Evolutionary conservation across 2,329 filamentous ascomycete genomes (phyloP).

Genomic region (Sporothrix globosa): DNA sequence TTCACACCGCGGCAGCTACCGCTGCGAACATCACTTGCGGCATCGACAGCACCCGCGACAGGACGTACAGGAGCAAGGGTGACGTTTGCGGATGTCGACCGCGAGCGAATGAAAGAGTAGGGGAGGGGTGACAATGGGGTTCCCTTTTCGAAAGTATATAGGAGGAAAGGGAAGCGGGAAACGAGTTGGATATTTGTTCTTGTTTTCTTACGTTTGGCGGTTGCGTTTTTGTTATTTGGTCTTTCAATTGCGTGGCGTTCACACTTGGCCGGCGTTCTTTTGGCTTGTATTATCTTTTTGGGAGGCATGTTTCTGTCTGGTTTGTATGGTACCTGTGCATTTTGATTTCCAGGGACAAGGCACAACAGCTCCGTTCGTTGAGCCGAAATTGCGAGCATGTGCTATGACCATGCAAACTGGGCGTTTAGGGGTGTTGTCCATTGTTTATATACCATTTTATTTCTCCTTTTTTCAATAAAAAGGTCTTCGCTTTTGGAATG

Average conservation of each 20-base stretch:
- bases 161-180: background rate
- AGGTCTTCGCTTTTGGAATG: too few species aligned
- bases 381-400: background rate
- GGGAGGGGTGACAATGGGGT: background rate
- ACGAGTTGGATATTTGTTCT: background rate
- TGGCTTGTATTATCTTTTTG: background rate
- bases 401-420: background rate
- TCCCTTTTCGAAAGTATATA: background rate
- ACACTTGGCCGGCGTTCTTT: background rate
- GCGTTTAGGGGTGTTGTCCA: background rate
- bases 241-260: background rate
- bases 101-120: slow-evolving; percentile 4
- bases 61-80: slow-evolving; percentile 28
- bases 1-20: slow-evolving; percentile 28
- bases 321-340: background rate
- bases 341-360: background rate
- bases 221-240: background rate
- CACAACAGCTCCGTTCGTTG: background rate
- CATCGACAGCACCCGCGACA: background rate
- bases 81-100: slow-evolving; percentile 33
- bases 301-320: background rate
- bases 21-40: background rate
- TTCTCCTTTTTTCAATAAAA: background rate
- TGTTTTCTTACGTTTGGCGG: background rate
- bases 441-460: background rate